Evolutionary conservation across 148 eudicot genomes (phyloP), one percentile per base, ranked within the genome.

Genomic region (Cornus florida): DNA sequence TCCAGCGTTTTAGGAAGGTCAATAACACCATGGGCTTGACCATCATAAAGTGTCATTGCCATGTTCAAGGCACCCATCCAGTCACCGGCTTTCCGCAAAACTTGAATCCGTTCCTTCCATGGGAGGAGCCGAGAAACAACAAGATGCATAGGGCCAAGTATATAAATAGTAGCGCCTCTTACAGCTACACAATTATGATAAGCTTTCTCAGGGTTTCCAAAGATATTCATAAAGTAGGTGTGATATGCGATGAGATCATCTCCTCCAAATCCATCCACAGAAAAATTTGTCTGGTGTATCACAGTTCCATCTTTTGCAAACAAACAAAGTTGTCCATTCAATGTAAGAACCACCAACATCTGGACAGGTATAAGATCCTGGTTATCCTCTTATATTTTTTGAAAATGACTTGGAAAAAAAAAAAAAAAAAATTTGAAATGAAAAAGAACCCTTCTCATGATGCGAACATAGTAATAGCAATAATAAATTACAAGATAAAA

Each of bases 41-140:
- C 98, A 82, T 95, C 97, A 90, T 91, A 95, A 39, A 93, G 89
- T 62, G 93, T 81, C 87, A 92, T 89, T 72, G 96, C 96, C 98
- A 95, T 95, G 90, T 93, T 93, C 79, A 95, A 86, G 68, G 98
- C 96, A 75, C 98, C 94, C 94, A 91, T 95, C 98, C 98, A 95
- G 74, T 95, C 98, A 79, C 98, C 97, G 75, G 97, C 96, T 83
- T 90, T 90, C 66, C 90, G 87, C 84, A 95, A 77, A 75, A 93
- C 97, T 82, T 93, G 93, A 83, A 93, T 89, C 14, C 98, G 84
- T 81, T 95, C 98, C 82, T 89, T 91, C 98, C 98, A 95, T 65
- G 93, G 86, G 74, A 95, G 97, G 84, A 95, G 91, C 43, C 98
- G 96, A 71, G 91, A 91, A 81, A 93, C 82, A 77, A 87, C 82